Evolutionary conservation across 352 stramenopile genomes (phyloP), one percentile per base, ranked within the genome.

Genomic region (Globisporangium rhizosaccharum): DNA sequence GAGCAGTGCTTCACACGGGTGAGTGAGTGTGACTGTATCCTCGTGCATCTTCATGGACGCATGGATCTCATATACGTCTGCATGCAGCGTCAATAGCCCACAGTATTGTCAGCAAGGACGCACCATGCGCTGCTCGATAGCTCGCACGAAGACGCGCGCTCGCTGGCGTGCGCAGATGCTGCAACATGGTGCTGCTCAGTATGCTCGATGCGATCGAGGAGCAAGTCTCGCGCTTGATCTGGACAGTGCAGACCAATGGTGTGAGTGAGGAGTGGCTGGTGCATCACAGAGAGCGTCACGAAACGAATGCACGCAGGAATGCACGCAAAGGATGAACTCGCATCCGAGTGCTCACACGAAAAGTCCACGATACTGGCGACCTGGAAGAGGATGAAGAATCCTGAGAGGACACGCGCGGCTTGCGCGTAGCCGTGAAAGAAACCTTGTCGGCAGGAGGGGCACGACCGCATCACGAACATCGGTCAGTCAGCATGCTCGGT

Each of bases 371-470:
- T 88, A 57, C 75, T 87, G 52, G 87, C 67, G 50, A 93, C 85
- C 63, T 89, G 79, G 51, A 93, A 88, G 30, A 91, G 71, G 45
- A 90, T 87, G 70, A 91, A 93, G 53, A 84, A 68, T 0, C 76
- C 71, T 1, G 82, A 92, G 2, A 74, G 58, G 2, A 90, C 72
- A 10, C 77, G 64, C 0, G 80, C 59, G 28, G 81, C 83, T 52
- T 80, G 67, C 30, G 72, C 70, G 57, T 87, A 90, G 25, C 76
- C 80, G 26, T 72, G 59, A 45, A 89, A 92, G 68, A 92, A 89
- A 9, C 37, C 80, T 90, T 18, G 39, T 11, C 18, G 12, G 7
- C 9, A 37, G 14, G 17, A 3, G 17, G 17, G 25, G 17, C 2
- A 48, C 14, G 15, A 53, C 1, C 10, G 17, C 1, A 41, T n/a